Conservation (phyloP, 1,284 basidiomycete genomes). For the Rhodotorula mucilaginosa region DNA sequence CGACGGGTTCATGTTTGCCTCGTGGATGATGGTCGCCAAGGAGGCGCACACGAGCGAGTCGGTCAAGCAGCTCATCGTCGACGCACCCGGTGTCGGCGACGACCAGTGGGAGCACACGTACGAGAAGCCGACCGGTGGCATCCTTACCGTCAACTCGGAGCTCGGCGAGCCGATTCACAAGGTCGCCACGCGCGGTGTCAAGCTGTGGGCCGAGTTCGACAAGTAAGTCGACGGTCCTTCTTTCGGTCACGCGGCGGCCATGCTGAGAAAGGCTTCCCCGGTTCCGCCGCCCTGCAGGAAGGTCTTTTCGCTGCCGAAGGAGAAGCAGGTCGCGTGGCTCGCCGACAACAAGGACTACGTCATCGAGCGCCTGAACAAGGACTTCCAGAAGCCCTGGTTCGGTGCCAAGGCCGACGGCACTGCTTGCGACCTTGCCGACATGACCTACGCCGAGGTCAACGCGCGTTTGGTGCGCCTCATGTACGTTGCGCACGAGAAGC, state of each 20-base stretch:
- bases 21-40: constrained; percentile 96
- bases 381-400: constrained; percentile 84
- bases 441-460: constrained; percentile 97
- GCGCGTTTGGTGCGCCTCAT: constrained; percentile 87
- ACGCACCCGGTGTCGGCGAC: constrained; percentile 88
- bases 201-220: constrained; percentile 98
- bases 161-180: constrained; percentile 99
- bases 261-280: neutral
- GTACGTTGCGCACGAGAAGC: constrained; percentile 84
- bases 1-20: constrained; percentile 93
- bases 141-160: constrained; percentile 95
- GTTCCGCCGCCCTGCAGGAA: constrained; percentile 50
- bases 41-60: constrained; percentile 91
- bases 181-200: constrained; percentile 92
- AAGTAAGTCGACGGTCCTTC: constrained; percentile 50
- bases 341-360: constrained; percentile 82
- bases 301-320: constrained; percentile 90
- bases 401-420: constrained; percentile 86
- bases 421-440: constrained; percentile 82
- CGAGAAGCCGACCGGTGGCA: constrained; percentile 87
- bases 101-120: constrained; percentile 94
- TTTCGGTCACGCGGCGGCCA: neutral
- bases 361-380: constrained; percentile 86
- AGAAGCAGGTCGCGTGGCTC: constrained; percentile 89
- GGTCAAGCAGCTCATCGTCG: constrained; percentile 95